These are phyloP conservation scores for Cucumis variabilis DNA, from an alignment of 331 rosid genomes.

Conservation along the genomic window DNA sequence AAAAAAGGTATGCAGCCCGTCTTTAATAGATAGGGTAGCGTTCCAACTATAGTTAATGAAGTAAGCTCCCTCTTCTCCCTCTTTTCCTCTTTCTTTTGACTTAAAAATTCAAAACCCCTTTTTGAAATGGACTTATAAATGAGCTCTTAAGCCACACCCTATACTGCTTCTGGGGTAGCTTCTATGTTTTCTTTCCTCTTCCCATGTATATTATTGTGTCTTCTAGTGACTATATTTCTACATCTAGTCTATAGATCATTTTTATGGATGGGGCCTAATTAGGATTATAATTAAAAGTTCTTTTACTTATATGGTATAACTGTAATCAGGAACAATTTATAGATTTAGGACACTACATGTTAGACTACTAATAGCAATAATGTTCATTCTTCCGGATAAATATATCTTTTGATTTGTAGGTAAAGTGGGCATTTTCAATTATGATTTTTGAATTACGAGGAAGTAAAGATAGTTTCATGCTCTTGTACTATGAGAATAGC, in stretches of 20 bases:
- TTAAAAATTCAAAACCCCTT: too few species aligned
- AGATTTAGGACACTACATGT: conserved; percentile 60
- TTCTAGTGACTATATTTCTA: not conserved
- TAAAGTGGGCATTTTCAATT: conserved; percentile 95
- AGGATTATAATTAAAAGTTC: conserved; percentile 17
- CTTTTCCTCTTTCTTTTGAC: too few species aligned
- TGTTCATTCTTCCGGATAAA: conserved; percentile 98
- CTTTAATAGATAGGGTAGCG: too few species aligned
- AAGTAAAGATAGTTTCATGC: conserved; percentile 98
- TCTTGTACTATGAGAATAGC: conserved; percentile 75
- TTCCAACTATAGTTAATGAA: too few species aligned
- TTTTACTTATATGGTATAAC: conserved; percentile 9
- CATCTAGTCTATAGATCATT: not conserved
- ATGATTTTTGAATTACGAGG: conserved; percentile 99
- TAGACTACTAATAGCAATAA: conserved; percentile 77
- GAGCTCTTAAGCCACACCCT: too few species aligned
- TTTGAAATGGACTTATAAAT: too few species aligned
- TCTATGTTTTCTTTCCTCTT: not conserved
- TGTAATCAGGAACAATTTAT: conserved; percentile 43
- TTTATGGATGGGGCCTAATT: conserved; percentile 13
- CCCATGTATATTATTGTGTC: not conserved
- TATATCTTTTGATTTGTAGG: conserved; percentile 99
- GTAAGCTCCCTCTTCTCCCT: too few species aligned
- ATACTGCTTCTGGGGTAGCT: not conserved
- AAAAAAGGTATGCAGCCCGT: too few species aligned